Evolutionary conservation across 805 yeast species (phyloP).

Genomic region (Schwanniomyces polymorphus): DNA sequence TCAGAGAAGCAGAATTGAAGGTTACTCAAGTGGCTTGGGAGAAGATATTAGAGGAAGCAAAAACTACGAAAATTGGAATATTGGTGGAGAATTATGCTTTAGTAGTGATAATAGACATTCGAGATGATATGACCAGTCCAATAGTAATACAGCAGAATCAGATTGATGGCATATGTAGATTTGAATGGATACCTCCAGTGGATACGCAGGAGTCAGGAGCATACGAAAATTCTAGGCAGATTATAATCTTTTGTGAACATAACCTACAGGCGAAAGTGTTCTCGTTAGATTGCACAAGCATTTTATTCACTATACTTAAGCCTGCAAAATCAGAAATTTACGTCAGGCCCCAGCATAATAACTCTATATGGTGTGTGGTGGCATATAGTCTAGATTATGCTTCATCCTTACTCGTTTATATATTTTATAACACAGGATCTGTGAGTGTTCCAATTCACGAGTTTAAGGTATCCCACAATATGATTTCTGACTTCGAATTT

Average conservation of each 20-base stretch:
- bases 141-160: slow-evolving; percentile 29
- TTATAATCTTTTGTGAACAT: slow-evolving; percentile 28
- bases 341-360: slow-evolving; percentile 14
- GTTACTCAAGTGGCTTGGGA: slow-evolving; percentile 24
- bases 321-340: slow-evolving; percentile 22
- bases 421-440: slow-evolving; percentile 35
- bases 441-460: slow-evolving; percentile 24
- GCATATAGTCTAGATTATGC: slow-evolving; percentile 22
- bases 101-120: slow-evolving; percentile 24
- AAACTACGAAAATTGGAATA: slow-evolving; percentile 31
- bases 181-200: slow-evolving; percentile 35
- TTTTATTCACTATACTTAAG: slow-evolving; percentile 30
- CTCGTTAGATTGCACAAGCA: slow-evolving; percentile 35
- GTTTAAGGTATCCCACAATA: slow-evolving; percentile 16
- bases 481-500: slow-evolving; percentile 15
- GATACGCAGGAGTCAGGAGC: slow-evolving; percentile 19
- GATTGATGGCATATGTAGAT: slow-evolving; percentile 26
- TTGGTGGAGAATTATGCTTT: slow-evolving; percentile 16
- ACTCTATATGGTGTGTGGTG: slow-evolving; percentile 32
- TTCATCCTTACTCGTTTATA: slow-evolving; percentile 17
- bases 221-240: slow-evolving; percentile 31
- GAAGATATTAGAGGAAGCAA: slow-evolving; percentile 2
- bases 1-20: background rate
- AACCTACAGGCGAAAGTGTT: slow-evolving; percentile 30
- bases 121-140: slow-evolving; percentile 18